Evolutionary conservation across 306 rosid genomes (phyloP).

Genomic region (Carpinus fangiana): DNA sequence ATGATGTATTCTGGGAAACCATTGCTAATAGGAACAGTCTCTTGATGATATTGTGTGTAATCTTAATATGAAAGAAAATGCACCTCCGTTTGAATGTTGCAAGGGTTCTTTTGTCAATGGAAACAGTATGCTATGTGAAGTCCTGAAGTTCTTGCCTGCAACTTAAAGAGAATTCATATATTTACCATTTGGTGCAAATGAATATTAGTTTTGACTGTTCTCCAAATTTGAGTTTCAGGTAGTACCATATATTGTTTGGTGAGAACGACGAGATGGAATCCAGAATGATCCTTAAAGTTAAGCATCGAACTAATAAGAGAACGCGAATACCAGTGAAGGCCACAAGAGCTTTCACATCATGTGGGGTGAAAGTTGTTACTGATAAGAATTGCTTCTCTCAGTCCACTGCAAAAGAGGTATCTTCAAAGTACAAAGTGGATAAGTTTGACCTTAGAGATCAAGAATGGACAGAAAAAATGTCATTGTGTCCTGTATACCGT

Average conservation of each 20-base stretch:
- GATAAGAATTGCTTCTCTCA: background rate
- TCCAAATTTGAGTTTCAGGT: background rate
- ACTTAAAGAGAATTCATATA: no score
- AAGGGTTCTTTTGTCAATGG: no score
- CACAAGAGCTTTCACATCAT: slow-evolving; percentile 11
- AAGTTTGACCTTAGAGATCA: slow-evolving; percentile 22
- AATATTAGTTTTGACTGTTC: background rate
- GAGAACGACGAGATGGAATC: background rate
- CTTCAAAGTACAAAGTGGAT: slow-evolving; percentile 10
- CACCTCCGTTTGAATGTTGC: no score
- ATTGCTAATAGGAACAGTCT: no score
- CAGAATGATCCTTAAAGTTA: background rate
- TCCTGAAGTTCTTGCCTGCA: no score
- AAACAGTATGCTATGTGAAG: no score
- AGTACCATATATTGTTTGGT: background rate
- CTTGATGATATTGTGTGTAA: no score
- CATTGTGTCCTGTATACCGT: slow-evolving; percentile 33
- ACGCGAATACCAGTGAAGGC: slow-evolving; percentile 1
- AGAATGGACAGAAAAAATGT: slow-evolving; percentile 39
- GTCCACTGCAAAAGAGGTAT: background rate
- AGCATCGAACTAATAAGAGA: background rate
- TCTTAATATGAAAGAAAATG: no score
- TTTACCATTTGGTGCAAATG: no score
- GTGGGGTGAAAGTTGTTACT: slow-evolving; percentile 6
- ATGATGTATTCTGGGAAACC: no score